Percentiles rank a stretch among this genome's conserved stretches.
Evolutionary conservation across 345 rosid species (phyloP).

Genomic region (Euphorbia lathyris): DNA sequence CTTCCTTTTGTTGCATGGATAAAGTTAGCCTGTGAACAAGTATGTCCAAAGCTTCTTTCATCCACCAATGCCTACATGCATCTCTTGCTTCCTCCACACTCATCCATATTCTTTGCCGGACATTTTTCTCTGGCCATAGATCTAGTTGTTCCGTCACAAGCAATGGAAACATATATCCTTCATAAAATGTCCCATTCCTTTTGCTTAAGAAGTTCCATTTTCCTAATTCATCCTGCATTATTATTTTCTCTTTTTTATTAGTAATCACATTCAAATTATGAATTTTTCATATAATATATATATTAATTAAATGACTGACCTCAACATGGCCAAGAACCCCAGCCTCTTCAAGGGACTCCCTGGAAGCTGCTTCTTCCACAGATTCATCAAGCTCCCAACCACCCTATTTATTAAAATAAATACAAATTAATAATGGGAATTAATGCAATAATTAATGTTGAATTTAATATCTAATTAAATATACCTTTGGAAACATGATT

Average conservation of each 20-base stretch:
- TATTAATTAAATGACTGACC: constrained; percentile 36
- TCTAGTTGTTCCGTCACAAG: constrained; percentile 70
- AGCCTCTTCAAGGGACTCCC: constrained; percentile 84
- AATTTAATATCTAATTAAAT: too few relatives aligned
- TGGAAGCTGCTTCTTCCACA: constrained; percentile 64
- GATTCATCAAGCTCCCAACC: constrained; percentile 98
- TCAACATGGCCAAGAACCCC: constrained; percentile 74
- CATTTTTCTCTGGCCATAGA: constrained; percentile 72
- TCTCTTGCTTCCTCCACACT: constrained; percentile 64
- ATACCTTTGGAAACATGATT: constrained; percentile 89
- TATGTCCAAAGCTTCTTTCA: constrained; percentile 82
- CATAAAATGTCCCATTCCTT: constrained; percentile 67
- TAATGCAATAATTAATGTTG: not conserved
- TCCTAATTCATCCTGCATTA: constrained; percentile 59
- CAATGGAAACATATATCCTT: constrained; percentile 92
- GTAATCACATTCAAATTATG: too few relatives aligned
- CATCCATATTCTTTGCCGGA: constrained; percentile 74
- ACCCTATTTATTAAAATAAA: constrained; percentile 40
- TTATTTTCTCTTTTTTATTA: too few relatives aligned
- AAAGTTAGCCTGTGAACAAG: constrained; percentile 41
- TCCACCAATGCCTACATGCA: constrained; percentile 85
- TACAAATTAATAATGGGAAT: not conserved
- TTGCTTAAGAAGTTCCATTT: constrained; percentile 82
- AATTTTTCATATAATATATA: too few relatives aligned
- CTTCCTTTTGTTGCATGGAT: constrained; percentile 22